These are phyloP conservation scores for Scheffersomyces titani DNA, from an alignment of 1,139 yeast species.

Conservation along the genomic window DNA sequence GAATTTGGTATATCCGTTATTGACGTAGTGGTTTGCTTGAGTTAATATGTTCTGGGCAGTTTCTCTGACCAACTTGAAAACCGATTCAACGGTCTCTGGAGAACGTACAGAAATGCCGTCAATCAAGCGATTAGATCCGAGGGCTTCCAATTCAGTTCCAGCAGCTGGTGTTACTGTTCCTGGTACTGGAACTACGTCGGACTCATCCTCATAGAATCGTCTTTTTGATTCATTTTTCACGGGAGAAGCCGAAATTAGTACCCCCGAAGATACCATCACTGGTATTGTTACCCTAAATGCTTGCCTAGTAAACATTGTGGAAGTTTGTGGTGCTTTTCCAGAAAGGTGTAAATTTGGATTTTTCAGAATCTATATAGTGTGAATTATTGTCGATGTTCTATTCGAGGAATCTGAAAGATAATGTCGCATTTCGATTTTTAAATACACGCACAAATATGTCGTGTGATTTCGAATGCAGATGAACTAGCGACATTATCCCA, in stretches of 20 bases:
- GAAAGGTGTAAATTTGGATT: not conserved
- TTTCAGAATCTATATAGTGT: not conserved
- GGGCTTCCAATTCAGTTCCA: constrained; percentile 40
- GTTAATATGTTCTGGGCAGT: constrained; percentile 16
- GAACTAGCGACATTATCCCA: not conserved
- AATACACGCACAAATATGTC: not conserved
- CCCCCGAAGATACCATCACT: not conserved
- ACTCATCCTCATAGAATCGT: constrained; percentile 63
- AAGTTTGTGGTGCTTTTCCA: not conserved
- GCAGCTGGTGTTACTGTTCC: constrained; percentile 58
- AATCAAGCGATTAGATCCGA: constrained; percentile 48
- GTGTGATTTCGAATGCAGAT: not conserved
- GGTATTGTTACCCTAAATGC: not conserved
- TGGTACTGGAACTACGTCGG: constrained; percentile 50
- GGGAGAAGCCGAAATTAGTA: not conserved
- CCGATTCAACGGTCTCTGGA: constrained; percentile 47
- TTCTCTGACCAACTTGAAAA: constrained; percentile 50
- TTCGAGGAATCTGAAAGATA: not conserved
- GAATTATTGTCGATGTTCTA: not conserved
- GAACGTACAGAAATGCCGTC: constrained; percentile 64
- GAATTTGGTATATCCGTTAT: constrained; percentile 48
- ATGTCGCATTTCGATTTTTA: not conserved
- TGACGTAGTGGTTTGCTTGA: constrained; percentile 21
- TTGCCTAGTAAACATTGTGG: not conserved
- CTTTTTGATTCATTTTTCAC: constrained; percentile 36